A percentile compares a stretch with the other conserved stretches of the same genome.
Conservation (phyloP, 495 filamentous ascomycete species). For the Neurospora sp. region DNA sequence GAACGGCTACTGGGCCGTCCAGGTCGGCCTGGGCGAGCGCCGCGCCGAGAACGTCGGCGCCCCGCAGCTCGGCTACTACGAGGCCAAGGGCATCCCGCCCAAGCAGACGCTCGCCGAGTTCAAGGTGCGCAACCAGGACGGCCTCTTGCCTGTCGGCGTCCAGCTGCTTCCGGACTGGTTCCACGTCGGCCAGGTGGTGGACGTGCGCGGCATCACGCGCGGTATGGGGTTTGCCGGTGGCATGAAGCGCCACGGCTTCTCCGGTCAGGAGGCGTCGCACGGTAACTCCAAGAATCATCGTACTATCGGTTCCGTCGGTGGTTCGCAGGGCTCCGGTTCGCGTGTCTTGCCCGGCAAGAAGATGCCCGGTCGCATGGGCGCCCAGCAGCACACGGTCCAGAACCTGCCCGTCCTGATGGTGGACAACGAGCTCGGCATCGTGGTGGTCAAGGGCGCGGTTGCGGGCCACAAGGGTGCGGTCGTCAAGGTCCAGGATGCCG, state of each 20-base stretch:
- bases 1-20: slow-evolving; percentile 89
- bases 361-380: slow-evolving; percentile 95
- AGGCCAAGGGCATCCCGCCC: slow-evolving; percentile 63
- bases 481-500: slow-evolving; percentile 80
- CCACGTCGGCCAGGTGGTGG: slow-evolving; percentile 79
- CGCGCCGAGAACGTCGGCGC: slow-evolving; percentile 64
- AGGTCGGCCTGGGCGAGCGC: slow-evolving; percentile 75
- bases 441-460: slow-evolving; percentile 78
- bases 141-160: slow-evolving; percentile 63
- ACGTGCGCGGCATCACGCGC: slow-evolving; percentile 64
- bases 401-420: slow-evolving; percentile 83
- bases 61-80: slow-evolving; percentile 77
- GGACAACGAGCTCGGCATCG: slow-evolving; percentile 71
- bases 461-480: slow-evolving; percentile 75
- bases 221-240: slow-evolving; percentile 93
- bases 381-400: slow-evolving; percentile 74
- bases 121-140: slow-evolving; percentile 63
- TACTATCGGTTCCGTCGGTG: slow-evolving; percentile 78
- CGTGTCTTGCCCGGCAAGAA: slow-evolving; percentile 91
- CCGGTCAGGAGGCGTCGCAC: slow-evolving; percentile 83
- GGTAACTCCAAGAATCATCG: slow-evolving; percentile 89
- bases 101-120: slow-evolving; percentile 82
- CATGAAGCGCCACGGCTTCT: slow-evolving; percentile 89
- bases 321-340: slow-evolving; percentile 82
- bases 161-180: slow-evolving; percentile 78